Base-by-base conservation (phyloP, 148 eudicot species). In the Chenopodium quinoa region DNA sequence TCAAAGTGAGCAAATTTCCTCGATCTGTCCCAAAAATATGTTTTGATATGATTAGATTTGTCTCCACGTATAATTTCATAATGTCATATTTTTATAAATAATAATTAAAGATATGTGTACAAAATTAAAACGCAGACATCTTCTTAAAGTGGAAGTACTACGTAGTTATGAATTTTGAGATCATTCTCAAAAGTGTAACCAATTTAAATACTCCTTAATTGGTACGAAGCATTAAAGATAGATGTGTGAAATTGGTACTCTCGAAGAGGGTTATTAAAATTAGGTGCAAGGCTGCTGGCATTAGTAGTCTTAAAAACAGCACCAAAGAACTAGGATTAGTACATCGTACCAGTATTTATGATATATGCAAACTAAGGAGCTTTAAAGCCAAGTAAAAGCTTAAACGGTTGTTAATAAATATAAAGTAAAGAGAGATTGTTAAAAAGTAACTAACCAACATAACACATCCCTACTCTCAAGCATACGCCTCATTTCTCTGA, bases 371-470 rank as follows among this genome's bases (percentile, higher is more conserved):
- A 62, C 11, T 52, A 22, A 75, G 34, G 37, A 80, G 70, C 77
- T 80, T 72, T 72, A 13, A 80, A 71, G 82, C 70, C 77, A 80
- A 80, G 82, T 58, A 17, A 17, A 56, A 56, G 19, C 16, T 19
- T 56, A 56, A 56, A 4, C 22, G 62, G 62, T 56, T 19, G 62
- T 14, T 56, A 56, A 56, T 56, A 56, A 56, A 56, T 40, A 40
- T 5, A 40, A 40, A 40, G 44, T 40, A 56, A 1, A 56, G 17
- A 77, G 10, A 78, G 16, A 11, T 40, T 62, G 31, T 34, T 34
- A 77, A 62, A 77, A 77, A 9, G 73, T 71, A 47, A 65, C 46
- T 46, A 48, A 78, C 81, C 81, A 20, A 31, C 73, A 54, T 19
- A 52, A 75, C 40, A 29, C 64, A 9, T 40, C 76, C 67, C 46